Percentiles rank a stretch among this genome's conserved stretches.
These are phyloP conservation scores for Coemansia sp. DNA, from an alignment of 192 early-diverging fungal genomes.

Conservation along the genomic window DNA sequence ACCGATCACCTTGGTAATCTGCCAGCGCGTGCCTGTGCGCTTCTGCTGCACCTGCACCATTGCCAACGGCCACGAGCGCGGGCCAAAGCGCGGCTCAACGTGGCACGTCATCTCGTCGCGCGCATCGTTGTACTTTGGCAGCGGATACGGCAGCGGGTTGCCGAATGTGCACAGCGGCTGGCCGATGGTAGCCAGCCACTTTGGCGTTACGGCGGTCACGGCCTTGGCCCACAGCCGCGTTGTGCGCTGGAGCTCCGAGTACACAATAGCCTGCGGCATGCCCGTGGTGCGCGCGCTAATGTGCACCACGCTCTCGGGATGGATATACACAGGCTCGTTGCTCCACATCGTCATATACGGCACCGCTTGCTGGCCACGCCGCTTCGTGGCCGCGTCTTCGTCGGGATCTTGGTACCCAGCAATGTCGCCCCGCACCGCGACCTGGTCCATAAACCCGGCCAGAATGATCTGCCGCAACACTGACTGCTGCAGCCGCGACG, in stretches of 20 bases:
- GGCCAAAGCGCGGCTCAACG: slow-evolving; percentile 70
- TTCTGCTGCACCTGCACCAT: slow-evolving; percentile 64
- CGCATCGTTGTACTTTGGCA: slow-evolving; percentile 68
- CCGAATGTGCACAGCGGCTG: slow-evolving; percentile 69
- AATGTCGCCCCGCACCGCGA: slow-evolving; percentile 86
- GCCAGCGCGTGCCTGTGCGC: slow-evolving; percentile 63
- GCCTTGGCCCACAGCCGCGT: slow-evolving; percentile 67
- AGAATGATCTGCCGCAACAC: slow-evolving; percentile 85
- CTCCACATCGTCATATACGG: slow-evolving; percentile 73
- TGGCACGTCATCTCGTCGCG: slow-evolving; percentile 55
- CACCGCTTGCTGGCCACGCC: slow-evolving; percentile 49
- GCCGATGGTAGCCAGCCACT: slow-evolving; percentile 81
- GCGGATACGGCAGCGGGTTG: slow-evolving; percentile 74
- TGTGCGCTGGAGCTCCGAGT: slow-evolving; percentile 65
- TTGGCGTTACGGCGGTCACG: slow-evolving; percentile 70
- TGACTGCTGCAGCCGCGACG: slow-evolving; percentile 62
- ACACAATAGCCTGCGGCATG: slow-evolving; percentile 71
- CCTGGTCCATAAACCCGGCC: slow-evolving; percentile 86
- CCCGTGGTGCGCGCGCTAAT: slow-evolving; percentile 36
- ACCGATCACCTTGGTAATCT: slow-evolving; percentile 52
- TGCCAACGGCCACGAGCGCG: slow-evolving; percentile 67
- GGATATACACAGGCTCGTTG: slow-evolving; percentile 71
- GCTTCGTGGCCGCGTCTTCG: slow-evolving; percentile 50
- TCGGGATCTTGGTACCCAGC: slow-evolving; percentile 52
- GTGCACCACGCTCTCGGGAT: slow-evolving; percentile 67